phyloP scores from a whole-genome alignment of 202 grass and related monocot species.

The Miscanthus sacchariflorus region DNA sequence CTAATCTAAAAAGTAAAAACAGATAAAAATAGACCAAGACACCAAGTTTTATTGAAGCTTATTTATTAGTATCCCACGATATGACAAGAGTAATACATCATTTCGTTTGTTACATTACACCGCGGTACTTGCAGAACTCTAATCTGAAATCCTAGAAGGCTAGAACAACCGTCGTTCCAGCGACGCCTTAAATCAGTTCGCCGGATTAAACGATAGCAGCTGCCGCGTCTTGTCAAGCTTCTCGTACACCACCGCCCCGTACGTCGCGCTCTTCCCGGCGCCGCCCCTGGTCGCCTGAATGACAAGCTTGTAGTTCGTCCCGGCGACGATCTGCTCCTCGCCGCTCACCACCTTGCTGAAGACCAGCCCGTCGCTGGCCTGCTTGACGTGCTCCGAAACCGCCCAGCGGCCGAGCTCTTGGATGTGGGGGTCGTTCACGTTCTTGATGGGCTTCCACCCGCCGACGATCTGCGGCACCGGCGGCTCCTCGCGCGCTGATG shows the following conservation, averaged over 20 bases:
- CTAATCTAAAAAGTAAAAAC: no score
- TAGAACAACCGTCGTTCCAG: neutral
- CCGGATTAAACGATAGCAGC: slow-evolving; percentile 34
- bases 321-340: slow-evolving; percentile 48
- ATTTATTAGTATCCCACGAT: neutral
- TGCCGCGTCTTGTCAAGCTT: neutral
- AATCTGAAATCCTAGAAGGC: neutral
- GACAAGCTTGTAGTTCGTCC: slow-evolving; percentile 40
- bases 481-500: neutral
- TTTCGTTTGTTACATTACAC: neutral
- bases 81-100: neutral
- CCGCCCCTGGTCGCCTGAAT: slow-evolving; percentile 4
- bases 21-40: no score
- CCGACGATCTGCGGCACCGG: neutral
- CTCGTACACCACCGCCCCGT: slow-evolving; percentile 56
- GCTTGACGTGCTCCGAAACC: slow-evolving; percentile 51
- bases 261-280: neutral
- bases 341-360: slow-evolving; percentile 51
- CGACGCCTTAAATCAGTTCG: neutral
- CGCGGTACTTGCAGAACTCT: neutral
- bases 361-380: neutral
- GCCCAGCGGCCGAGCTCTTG: slow-evolving; percentile 59
- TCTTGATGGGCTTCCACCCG: slow-evolving; percentile 48
- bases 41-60: no score
- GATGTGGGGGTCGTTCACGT: slow-evolving; percentile 47